Evolutionary conservation across 179 eudicot species (phyloP).

Genomic region (Heliamphora pulchella): DNA sequence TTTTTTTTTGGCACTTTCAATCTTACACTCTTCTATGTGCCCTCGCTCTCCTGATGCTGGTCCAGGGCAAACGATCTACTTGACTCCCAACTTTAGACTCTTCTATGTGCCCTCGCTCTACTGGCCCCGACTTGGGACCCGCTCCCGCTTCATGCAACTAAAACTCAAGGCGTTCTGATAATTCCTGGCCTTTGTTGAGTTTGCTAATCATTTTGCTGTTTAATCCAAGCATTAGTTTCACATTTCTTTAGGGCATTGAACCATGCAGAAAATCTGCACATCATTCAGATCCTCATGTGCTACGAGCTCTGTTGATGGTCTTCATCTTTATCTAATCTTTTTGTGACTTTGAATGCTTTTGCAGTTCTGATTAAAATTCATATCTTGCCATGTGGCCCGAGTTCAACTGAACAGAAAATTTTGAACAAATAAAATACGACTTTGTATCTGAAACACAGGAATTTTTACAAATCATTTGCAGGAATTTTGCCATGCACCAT

Average conservation of each 20-base stretch:
- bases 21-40: too few relatives aligned
- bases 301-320: not conserved
- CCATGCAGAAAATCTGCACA: not conserved
- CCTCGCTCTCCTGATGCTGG: too few relatives aligned
- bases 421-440: not conserved
- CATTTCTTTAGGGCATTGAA: not conserved
- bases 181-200: too few relatives aligned
- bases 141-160: too few relatives aligned
- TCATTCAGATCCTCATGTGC: not conserved
- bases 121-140: too few relatives aligned
- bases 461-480: constrained; percentile 19
- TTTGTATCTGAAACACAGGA: not conserved
- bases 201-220: too few relatives aligned
- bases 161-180: too few relatives aligned
- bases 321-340: not conserved
- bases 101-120: too few relatives aligned
- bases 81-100: too few relatives aligned
- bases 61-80: too few relatives aligned
- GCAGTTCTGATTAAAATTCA: not conserved
- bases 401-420: not conserved
- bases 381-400: not conserved
- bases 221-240: not conserved
- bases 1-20: too few relatives aligned
- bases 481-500: constrained; percentile 72
- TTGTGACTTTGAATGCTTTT: not conserved